Conservation (phyloP, 2,329 filamentous ascomycete genomes). For the Colletotrichum abscissum region DNA sequence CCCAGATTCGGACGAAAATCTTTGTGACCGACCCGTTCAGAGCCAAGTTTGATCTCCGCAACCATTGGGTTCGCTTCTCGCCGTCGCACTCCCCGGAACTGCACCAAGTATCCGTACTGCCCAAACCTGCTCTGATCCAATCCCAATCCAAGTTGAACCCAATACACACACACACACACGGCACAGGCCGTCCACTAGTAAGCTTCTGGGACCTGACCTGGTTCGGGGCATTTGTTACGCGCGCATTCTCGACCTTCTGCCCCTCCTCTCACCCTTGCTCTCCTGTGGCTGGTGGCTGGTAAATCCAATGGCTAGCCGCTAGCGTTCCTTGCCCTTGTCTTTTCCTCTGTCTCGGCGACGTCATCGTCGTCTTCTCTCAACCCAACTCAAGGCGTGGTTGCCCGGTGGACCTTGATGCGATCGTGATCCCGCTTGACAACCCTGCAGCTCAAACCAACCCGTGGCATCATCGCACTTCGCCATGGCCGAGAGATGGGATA, state of each 20-base stretch:
- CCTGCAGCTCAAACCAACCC: background rate
- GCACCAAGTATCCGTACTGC: background rate
- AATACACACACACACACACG: constrained; percentile 17
- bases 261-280: too few relatives aligned
- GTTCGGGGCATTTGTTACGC: background rate
- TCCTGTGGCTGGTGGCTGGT: background rate
- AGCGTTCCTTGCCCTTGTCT: background rate
- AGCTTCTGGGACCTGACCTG: background rate
- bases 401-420: background rate
- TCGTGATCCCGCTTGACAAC: background rate
- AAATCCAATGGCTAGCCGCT: background rate
- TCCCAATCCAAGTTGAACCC: background rate
- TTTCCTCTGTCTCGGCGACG: background rate
- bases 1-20: constrained; percentile 20
- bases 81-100: background rate
- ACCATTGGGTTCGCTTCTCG: background rate
- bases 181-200: constrained; percentile 19
- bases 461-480: background rate
- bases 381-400: background rate
- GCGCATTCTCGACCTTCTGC: background rate
- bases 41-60: constrained; percentile 17
- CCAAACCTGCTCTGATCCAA: background rate
- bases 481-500: background rate
- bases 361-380: background rate
- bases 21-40: constrained; percentile 6